Percentiles rank a stretch among this genome's conserved stretches.
phyloP scores from a whole-genome alignment of 2,329 filamentous ascomycete genomes.

The Trichoderma sp. region DNA sequence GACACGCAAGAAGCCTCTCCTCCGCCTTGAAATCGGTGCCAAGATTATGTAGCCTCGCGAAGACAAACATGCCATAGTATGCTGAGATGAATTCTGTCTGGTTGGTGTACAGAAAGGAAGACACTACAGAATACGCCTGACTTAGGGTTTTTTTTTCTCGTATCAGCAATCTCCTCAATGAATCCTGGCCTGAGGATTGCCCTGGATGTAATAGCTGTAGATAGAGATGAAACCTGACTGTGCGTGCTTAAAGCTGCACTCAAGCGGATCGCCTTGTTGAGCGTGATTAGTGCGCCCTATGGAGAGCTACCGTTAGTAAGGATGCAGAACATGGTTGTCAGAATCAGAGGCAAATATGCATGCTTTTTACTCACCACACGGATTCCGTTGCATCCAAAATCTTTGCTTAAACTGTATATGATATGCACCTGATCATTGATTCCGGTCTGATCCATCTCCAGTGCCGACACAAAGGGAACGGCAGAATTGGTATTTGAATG shows the following conservation, averaged over 20 bases:
- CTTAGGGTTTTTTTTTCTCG: too few relatives aligned
- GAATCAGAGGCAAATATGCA: background rate
- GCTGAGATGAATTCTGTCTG: background rate
- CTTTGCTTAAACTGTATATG: background rate
- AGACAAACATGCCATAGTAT: background rate
- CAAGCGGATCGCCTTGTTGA: background rate
- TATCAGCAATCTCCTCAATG: too few relatives aligned
- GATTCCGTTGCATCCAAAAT: background rate
- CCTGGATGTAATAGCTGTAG: background rate
- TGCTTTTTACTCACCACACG: background rate
- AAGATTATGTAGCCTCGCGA: background rate
- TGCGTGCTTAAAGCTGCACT: background rate
- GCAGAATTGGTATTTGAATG: background rate
- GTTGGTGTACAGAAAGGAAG: background rate
- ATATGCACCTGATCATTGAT: background rate
- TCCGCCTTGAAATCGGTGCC: background rate
- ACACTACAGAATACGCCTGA: background rate
- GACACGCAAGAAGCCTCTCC: background rate
- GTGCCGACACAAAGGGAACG: background rate
- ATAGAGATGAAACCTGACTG: background rate
- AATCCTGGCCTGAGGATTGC: background rate
- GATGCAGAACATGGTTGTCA: too few relatives aligned
- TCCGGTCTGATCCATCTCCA: background rate
- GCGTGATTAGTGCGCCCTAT: background rate
- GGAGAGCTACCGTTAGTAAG: too few relatives aligned